These are phyloP conservation scores for Tuber umbilicatum DNA, from an alignment of 495 filamentous ascomycete genomes.

Conservation along the genomic window DNA sequence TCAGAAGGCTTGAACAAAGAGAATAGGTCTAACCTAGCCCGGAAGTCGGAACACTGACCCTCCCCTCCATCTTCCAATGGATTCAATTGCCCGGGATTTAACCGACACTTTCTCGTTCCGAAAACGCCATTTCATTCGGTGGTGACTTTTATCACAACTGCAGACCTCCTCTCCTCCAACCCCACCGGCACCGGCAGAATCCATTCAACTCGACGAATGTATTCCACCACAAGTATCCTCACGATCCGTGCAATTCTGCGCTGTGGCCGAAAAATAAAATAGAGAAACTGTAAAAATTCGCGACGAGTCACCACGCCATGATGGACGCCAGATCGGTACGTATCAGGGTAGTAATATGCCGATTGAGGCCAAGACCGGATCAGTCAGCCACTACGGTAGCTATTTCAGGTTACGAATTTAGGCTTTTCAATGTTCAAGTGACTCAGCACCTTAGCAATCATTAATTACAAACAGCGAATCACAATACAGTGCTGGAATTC, in stretches of 20 bases:
- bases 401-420: no score
- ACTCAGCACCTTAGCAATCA: no score
- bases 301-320: no score
- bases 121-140: slow-evolving; percentile 2
- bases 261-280: neutral
- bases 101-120: neutral
- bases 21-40: neutral
- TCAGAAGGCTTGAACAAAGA: slow-evolving; percentile 5
- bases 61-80: neutral
- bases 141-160: neutral
- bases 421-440: no score
- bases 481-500: no score
- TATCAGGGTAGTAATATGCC: no score
- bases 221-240: neutral
- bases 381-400: no score
- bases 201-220: neutral
- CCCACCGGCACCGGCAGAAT: neutral
- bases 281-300: no score
- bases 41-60: slow-evolving; percentile 3
- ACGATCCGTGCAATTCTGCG: neutral
- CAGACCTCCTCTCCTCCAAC: neutral
- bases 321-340: no score
- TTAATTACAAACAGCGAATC: no score
- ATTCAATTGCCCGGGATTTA: neutral
- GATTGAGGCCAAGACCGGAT: no score